phyloP scores from a whole-genome alignment of 2,329 filamentous ascomycete species.

The Blumeriella jaapii region DNA sequence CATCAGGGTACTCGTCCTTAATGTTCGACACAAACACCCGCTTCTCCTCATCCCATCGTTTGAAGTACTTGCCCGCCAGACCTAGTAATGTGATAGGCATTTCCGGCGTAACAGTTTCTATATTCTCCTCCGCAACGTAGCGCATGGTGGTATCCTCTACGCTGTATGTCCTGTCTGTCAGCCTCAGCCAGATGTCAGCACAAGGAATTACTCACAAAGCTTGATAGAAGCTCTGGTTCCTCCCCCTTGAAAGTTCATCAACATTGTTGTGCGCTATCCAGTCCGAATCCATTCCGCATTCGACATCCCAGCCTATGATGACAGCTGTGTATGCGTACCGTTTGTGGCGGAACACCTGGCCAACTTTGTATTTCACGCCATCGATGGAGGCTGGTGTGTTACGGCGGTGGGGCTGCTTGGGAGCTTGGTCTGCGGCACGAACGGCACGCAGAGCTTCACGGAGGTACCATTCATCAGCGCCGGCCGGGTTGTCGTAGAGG shows the following conservation, averaged over 20 bases:
- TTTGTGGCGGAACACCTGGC: conserved; percentile 74
- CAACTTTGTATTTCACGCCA: conserved; percentile 57
- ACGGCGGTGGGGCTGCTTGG: conserved; percentile 33
- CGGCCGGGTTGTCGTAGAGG: conserved; percentile 25
- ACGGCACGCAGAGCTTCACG: conserved; percentile 43
- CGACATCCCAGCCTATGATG: conserved; percentile 69
- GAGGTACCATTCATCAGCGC: conserved; percentile 28
- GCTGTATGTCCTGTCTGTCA: conserved; percentile 32
- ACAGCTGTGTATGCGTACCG: conserved; percentile 71
- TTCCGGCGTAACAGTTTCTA: conserved; percentile 45
- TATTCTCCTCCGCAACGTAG: conserved; percentile 74
- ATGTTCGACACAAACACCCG: conserved; percentile 76
- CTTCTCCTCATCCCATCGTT: conserved; percentile 59
- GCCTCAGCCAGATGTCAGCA: conserved; percentile 3
- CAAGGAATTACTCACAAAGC: conserved; percentile 63
- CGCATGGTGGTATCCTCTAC: conserved; percentile 56
- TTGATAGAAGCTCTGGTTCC: conserved; percentile 69
- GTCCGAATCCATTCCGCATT: conserved; percentile 42
- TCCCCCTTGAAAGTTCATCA: conserved; percentile 45
- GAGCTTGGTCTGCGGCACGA: conserved; percentile 42
- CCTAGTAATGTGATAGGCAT: conserved; percentile 50
- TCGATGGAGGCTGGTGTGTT: conserved; percentile 17
- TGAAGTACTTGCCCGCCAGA: conserved; percentile 77
- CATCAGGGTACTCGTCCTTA: conserved; percentile 73
- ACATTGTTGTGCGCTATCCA: conserved; percentile 56